Evolutionary conservation across 805 yeast genomes (phyloP).

Genomic region (Saccharomycopsis fermentans): DNA sequence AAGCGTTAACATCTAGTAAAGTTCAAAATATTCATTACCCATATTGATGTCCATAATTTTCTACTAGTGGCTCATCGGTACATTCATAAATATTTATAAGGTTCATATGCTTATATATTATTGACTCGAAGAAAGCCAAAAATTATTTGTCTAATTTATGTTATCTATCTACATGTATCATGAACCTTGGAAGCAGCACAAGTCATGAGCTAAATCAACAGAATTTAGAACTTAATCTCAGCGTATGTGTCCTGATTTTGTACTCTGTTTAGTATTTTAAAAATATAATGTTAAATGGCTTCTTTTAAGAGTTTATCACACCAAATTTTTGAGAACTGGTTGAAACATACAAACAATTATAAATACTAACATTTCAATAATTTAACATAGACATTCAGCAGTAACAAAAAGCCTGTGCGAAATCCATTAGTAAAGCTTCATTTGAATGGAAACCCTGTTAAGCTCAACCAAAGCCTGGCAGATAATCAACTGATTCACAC

Average conservation of each 20-base stretch:
- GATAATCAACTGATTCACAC: constrained; percentile 1
- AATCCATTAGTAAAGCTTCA: constrained; percentile 18
- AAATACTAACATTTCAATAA: neutral
- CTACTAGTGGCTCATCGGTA: too few relatives aligned
- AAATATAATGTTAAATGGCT: too few relatives aligned
- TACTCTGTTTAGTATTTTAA: too few relatives aligned
- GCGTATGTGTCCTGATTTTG: neutral
- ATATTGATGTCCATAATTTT: too few relatives aligned
- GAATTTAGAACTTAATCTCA: neutral
- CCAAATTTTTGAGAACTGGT: too few relatives aligned
- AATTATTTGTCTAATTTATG: neutral
- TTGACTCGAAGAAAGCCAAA: neutral
- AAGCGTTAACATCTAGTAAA: neutral
- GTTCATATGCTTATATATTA: too few relatives aligned
- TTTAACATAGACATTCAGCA: neutral
- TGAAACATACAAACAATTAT: neutral
- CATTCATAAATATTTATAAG: too few relatives aligned
- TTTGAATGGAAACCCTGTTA: constrained; percentile 9
- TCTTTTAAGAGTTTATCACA: too few relatives aligned
- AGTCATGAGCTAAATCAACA: neutral
- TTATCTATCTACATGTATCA: neutral
- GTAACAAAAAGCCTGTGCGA: constrained; percentile 5
- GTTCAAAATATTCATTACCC: too few relatives aligned
- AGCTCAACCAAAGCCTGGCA: neutral
- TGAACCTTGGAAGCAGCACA: neutral